These are phyloP conservation scores for Tricholoma hemisulphureum DNA, from an alignment of 768 basidiomycete genomes.

Conservation along the genomic window DNA sequence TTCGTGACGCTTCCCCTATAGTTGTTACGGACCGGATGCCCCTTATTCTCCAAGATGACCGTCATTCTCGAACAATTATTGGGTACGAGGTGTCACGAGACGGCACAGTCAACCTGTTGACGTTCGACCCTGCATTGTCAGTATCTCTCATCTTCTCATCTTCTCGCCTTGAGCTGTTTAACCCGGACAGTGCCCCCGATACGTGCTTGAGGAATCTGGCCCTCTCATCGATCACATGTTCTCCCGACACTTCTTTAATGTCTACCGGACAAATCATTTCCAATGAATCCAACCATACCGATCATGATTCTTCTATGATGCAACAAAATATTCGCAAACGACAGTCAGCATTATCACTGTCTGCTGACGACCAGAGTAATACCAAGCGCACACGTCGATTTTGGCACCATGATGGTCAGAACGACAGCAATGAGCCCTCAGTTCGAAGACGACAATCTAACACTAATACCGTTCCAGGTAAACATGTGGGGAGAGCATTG, in stretches of 20 bases:
- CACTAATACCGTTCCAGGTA: not conserved
- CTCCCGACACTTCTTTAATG: not conserved
- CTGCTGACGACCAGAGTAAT: not conserved
- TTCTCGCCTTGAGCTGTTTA: not conserved
- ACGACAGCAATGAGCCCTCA: not conserved
- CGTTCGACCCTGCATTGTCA: slow-evolving; percentile 71
- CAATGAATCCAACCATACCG: not conserved
- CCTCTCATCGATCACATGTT: not conserved
- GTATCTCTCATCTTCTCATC: slow-evolving; percentile 34
- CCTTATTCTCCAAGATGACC: slow-evolving; percentile 76
- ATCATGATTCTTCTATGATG: not conserved
- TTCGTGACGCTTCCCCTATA: slow-evolving; percentile 53
- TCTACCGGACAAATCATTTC: no score
- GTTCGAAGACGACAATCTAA: not conserved
- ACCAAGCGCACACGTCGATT: not conserved
- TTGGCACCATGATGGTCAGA: not conserved
- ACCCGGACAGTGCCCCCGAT: slow-evolving; percentile 9
- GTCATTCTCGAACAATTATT: slow-evolving; percentile 85
- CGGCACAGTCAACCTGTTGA: slow-evolving; percentile 61
- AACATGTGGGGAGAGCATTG: not conserved
- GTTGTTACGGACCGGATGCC: slow-evolving; percentile 67
- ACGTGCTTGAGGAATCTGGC: slow-evolving; percentile 7
- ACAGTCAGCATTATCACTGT: not conserved
- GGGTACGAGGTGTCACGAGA: slow-evolving; percentile 72
- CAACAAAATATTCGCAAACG: not conserved